Evolutionary conservation across 139 green algal species (phyloP).

Genomic region (Closterium sp.): DNA sequence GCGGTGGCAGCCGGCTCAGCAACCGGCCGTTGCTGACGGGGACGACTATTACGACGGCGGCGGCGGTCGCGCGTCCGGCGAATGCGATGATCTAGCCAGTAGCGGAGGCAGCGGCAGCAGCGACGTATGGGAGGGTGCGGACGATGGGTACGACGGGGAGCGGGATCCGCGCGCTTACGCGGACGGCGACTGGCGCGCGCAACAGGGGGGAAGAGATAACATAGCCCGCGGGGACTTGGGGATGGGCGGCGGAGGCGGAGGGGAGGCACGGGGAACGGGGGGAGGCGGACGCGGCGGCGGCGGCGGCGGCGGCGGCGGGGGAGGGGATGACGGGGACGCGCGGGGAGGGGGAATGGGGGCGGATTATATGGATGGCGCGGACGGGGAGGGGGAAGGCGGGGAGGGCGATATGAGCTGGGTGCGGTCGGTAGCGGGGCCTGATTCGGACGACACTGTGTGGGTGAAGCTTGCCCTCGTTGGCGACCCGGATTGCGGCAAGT

Average conservation of each 20-base stretch:
- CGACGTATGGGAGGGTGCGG: neutral
- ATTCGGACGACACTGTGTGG: neutral
- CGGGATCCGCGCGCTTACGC: neutral
- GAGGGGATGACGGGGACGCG: neutral
- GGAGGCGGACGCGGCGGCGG: neutral
- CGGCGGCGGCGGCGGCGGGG: no score
- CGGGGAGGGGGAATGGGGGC: neutral
- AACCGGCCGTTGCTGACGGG: neutral
- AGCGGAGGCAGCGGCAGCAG: neutral
- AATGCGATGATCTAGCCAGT: neutral
- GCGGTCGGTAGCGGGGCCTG: neutral
- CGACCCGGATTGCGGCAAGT: neutral
- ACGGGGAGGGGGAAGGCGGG: neutral
- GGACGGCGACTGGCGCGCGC: neutral
- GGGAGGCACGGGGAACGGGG: neutral
- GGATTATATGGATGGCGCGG: neutral
- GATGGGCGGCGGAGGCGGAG: neutral
- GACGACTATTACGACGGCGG: neutral
- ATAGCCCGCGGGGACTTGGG: neutral
- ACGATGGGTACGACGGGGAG: neutral
- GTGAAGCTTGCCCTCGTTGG: neutral
- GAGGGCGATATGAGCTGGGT: neutral
- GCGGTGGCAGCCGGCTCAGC: neutral
- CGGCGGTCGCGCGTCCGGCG: neutral
- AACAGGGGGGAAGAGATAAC: neutral